Evolutionary conservation across 768 basidiomycete genomes (phyloP), one percentile per base, ranked within the genome.

Genomic region (Lyophyllum semitale): DNA sequence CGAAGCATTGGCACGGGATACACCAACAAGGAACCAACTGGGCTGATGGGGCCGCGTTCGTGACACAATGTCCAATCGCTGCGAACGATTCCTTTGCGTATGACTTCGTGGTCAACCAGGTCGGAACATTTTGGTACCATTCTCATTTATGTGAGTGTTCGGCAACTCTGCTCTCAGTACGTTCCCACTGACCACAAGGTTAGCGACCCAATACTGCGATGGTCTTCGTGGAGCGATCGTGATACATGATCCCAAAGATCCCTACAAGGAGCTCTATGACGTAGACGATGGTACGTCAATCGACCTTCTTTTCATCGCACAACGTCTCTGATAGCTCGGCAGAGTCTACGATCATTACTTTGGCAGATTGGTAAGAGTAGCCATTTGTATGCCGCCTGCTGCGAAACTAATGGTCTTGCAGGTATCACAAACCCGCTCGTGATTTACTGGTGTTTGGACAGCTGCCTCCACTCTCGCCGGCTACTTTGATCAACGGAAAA

Each of bases 401-500:
- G n/a, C 25, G 22, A 12, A 15, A 22, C 44, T 45, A 27, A 15
- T 15, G 22, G 22, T n/a, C n/a, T 13, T 8, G 12, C n/a, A 48
- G 47, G 47, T 48, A 32, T 22, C 47, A 48, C 26, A 12, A 18
- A 18, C 27, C 32, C 20, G 47, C 47, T 9, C 44, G 33, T 25
- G 18, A n/a, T n/a, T n/a, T n/a, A n/a, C n/a, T n/a, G n/a, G n/a
- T n/a, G n/a, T n/a, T n/a, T n/a, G n/a, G n/a, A n/a, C n/a, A 1
- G 20, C 42, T 13, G 44, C 60, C 48, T 33, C 48, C 22, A 23
- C 58, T 26, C 35, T 55, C 52, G 4, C 32, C 44, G 15, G 56
- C 66, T 4, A 64, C 64, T 2, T 33, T 68, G 20, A 66, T 79
- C 55, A 79, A 79, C 43, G 78, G 78, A 8, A 63, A 68, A 1